Conservation (phyloP, 1,284 basidiomycete genomes). For the Agroathelia rolfsii region DNA sequence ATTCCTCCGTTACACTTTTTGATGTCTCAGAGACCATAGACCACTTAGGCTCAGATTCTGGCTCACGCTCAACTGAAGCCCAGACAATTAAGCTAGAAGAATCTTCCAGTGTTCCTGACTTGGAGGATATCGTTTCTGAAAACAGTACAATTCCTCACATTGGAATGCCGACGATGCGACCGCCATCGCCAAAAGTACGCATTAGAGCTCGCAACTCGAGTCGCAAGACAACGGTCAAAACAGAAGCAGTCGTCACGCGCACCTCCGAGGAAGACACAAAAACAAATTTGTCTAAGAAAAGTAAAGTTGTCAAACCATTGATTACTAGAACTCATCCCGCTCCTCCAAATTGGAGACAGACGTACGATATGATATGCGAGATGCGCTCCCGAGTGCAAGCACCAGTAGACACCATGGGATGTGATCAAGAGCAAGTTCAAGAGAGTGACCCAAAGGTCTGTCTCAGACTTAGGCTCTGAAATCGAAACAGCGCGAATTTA, state of each 20-base stretch:
- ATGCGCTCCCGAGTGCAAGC: slow-evolving; percentile 71
- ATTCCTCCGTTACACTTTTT: slow-evolving; percentile 36
- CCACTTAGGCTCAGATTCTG: background rate
- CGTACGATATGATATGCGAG: slow-evolving; percentile 65
- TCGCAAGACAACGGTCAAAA: slow-evolving; percentile 8
- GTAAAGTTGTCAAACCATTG: slow-evolving; percentile 39
- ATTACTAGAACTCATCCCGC: slow-evolving; percentile 64
- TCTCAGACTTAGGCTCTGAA: slow-evolving; percentile 2
- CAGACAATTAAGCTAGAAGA: slow-evolving; percentile 1
- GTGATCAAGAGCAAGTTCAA: slow-evolving; percentile 53
- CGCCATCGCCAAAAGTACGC: background rate
- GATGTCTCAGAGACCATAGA: slow-evolving; percentile 19
- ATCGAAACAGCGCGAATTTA: slow-evolving; percentile 4
- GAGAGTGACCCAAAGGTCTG: slow-evolving; percentile 61
- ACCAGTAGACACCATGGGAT: slow-evolving; percentile 91
- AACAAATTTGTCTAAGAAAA: slow-evolving; percentile 17
- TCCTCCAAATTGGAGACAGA: slow-evolving; percentile 65
- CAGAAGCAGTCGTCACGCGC: slow-evolving; percentile 1
- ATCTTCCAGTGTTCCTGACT: slow-evolving; percentile 11
- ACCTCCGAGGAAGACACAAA: slow-evolving; percentile 10
- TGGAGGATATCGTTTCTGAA: slow-evolving; percentile 11
- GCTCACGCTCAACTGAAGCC: background rate
- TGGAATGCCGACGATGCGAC: slow-evolving; percentile 4
- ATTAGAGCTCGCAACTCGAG: slow-evolving; percentile 5
- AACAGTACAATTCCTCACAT: slow-evolving; percentile 2